These are phyloP conservation scores for Fusarium globosum DNA, from an alignment of 2,329 filamentous ascomycete genomes.

Conservation along the genomic window DNA sequence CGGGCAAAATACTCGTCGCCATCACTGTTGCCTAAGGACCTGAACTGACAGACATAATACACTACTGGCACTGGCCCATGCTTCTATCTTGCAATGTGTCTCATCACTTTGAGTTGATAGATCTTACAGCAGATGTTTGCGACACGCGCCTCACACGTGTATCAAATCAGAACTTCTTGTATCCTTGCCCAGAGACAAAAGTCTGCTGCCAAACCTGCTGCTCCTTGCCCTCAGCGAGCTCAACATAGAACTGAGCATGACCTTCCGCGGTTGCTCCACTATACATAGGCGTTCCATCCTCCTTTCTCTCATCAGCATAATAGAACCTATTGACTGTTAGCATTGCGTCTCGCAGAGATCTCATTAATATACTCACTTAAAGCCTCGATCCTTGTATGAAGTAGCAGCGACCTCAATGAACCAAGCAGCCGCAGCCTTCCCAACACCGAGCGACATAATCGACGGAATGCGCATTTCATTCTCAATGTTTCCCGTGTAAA, in stretches of 20 bases:
- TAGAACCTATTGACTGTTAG: background rate
- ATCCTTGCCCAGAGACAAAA: constrained; percentile 14
- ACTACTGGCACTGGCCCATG: no score
- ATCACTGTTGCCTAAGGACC: no score
- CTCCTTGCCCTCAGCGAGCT: constrained; percentile 1
- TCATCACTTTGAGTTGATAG: no score
- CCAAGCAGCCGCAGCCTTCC: constrained; percentile 4
- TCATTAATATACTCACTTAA: background rate
- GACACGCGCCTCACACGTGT: no score
- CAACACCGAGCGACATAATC: background rate
- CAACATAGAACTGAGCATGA: constrained; percentile 7
- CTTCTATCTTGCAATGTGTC: background rate
- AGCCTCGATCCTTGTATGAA: background rate
- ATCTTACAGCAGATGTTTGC: no score
- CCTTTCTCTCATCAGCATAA: constrained; percentile 17
- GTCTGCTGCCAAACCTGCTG: constrained; percentile 16
- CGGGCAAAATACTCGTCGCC: no score
- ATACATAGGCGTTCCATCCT: constrained; percentile 16
- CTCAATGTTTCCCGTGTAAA: constrained; percentile 3
- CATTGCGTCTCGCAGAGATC: rapidly evolving
- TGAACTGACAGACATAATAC: no score
- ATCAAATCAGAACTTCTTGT: background rate
- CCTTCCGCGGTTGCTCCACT: background rate
- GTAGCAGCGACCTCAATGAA: constrained; percentile 3
- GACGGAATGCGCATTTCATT: constrained; percentile 1